Base-by-base conservation (phyloP, 768 basidiomycete species). In the Crepidotus variabilis region DNA sequence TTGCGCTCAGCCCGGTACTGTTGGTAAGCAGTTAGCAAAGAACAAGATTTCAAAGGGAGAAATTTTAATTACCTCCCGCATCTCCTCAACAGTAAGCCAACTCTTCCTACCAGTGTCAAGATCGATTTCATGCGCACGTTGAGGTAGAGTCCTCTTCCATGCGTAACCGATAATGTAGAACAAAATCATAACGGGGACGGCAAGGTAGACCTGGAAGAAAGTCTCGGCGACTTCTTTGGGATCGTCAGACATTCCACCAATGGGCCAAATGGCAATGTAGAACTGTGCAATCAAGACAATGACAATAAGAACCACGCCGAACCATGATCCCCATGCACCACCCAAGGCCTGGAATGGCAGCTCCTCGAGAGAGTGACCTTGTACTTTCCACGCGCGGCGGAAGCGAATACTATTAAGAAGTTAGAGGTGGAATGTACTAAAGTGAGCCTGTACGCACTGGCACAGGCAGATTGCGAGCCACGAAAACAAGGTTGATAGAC, bases 401-500 rank as follows among this genome's bases (percentile, higher is more conserved):
- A 79, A 78, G 22, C 77, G 76, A 39, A 79, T 76, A 57, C 75
- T 76, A 22, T 47, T 10, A 43, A 11, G 13, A 13, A 34, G 14
- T 6, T 6, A 2, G 47, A 20, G 22, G 33, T 11, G 18, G 13
- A 6, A 35, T 35, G 13, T 2, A 10, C 8, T 20, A 3, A 8
- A 28, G 28, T 28, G 28, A 28, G 8, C 28, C 4, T 28, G 28
- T 28, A 71, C 75, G 18, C 55, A 76, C 73, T 78, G 77, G 75
- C 77, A 79, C 46, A 77, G 62, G 58, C 76, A 77, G 55, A 79
- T 75, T 4, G 78, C 65, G 39, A 72, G 55, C 78, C 78, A 79
- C 0, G 74, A 73, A 69, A 79, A 77, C 57, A 79, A 68, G 7
- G 74, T 74, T 4, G 78, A 78, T 24, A 79, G 71, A 51, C 76